Conservation (phyloP, 225 moss, liverwort and hornwort species). For the Anthoceros angustus region DNA sequence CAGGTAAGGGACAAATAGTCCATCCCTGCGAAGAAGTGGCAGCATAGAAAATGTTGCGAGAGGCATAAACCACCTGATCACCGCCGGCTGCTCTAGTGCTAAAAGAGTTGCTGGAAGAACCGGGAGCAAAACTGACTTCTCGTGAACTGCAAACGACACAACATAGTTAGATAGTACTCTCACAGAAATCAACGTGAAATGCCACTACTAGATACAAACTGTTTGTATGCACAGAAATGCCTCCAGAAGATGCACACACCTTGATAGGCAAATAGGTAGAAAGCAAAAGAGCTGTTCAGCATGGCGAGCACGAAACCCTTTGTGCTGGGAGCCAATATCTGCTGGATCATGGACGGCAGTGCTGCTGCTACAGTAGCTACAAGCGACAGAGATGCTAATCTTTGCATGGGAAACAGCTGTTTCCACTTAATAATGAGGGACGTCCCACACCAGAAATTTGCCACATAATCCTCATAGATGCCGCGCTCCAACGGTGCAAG, state of each 20-base stretch:
- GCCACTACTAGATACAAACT: background rate
- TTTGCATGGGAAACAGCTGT: slow-evolving; percentile 45
- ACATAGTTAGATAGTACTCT: background rate
- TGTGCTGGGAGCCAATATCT: slow-evolving; percentile 64
- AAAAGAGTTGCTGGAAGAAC: slow-evolving; percentile 68
- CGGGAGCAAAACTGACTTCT: slow-evolving; percentile 89
- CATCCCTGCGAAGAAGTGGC: slow-evolving; percentile 73
- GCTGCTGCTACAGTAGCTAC: slow-evolving; percentile 59
- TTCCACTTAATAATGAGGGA: slow-evolving; percentile 86
- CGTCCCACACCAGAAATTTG: slow-evolving; percentile 95
- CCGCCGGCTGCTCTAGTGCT: slow-evolving; percentile 57
- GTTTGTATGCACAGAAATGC: background rate
- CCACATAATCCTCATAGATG: slow-evolving; percentile 91
- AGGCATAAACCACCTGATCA: slow-evolving; percentile 48
- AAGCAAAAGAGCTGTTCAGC: slow-evolving; percentile 85
- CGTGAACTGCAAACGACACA: slow-evolving; percentile 56
- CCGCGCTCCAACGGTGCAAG: slow-evolving; percentile 79
- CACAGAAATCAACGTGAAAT: background rate
- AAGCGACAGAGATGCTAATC: slow-evolving; percentile 55
- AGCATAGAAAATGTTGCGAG: slow-evolving; percentile 88
- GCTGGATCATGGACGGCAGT: slow-evolving; percentile 83
- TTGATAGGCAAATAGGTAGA: slow-evolving; percentile 89
- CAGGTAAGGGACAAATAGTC: slow-evolving; percentile 54
- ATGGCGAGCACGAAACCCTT: slow-evolving; percentile 72
- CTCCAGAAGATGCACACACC: slow-evolving; percentile 23